Evolutionary conservation across 129 eudicot species (phyloP).

Genomic region (Helichrysum umbraculigerum): DNA sequence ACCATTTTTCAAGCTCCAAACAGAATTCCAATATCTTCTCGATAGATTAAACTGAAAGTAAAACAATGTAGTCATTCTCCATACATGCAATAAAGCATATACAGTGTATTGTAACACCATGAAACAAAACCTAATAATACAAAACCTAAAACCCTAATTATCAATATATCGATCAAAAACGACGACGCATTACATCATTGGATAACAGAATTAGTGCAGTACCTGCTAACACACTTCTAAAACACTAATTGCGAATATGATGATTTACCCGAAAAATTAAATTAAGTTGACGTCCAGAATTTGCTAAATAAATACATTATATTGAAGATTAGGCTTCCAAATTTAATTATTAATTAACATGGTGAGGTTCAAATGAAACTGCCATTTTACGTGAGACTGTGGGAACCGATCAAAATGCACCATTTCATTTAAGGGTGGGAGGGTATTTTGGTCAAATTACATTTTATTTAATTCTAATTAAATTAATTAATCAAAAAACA

Average conservation of each 20-base stretch:
- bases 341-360: too few species aligned
- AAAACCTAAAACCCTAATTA: not conserved
- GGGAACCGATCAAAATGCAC: too few species aligned
- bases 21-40: conserved; percentile 18
- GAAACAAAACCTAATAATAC: conserved; percentile 10
- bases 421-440: too few species aligned
- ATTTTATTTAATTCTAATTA: too few species aligned
- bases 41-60: conserved; percentile 20
- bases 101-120: not conserved
- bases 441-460: too few species aligned
- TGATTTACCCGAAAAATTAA: not conserved
- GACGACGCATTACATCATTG: not conserved
- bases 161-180: not conserved
- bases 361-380: too few species aligned
- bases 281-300: too few species aligned
- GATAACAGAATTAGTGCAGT: not conserved
- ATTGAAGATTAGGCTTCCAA: too few species aligned
- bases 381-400: too few species aligned
- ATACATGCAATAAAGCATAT: not conserved
- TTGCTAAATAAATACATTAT: too few species aligned
- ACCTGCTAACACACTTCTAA: conserved; percentile 25
- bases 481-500: too few species aligned
- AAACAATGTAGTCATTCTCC: conserved; percentile 1
- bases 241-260: conserved; percentile 28
- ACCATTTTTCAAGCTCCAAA: conserved; percentile 31